Percentiles rank a stretch among this genome's conserved stretches.
These are phyloP conservation scores for Chalciporus pseudorubinellus DNA, from an alignment of 768 basidiomycete genomes.

Conservation along the genomic window DNA sequence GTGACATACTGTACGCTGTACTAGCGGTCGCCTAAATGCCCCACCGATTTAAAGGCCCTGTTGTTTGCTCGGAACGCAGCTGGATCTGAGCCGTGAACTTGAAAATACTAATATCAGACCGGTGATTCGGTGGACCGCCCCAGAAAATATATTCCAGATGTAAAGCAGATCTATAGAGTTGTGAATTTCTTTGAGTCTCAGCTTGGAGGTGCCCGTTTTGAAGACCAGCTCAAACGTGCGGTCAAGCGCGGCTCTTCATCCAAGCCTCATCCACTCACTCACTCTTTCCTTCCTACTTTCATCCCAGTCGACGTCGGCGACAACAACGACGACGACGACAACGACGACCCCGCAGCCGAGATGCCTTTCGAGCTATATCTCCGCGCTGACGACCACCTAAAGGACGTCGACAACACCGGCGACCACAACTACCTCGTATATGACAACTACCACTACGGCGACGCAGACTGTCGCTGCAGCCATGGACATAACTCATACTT, in stretches of 20 bases:
- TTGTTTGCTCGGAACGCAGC: conserved; percentile 4
- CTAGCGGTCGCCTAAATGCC: conserved; percentile 23
- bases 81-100: too few relatives aligned
- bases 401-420: neutral
- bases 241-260: neutral
- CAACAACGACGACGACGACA: conserved; percentile 8
- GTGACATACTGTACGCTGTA: conserved; percentile 2
- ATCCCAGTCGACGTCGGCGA: conserved; percentile 1
- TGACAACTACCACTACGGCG: conserved; percentile 17
- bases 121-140: neutral
- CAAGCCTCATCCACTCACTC: neutral
- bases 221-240: too few relatives aligned
- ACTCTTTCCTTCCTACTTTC: neutral
- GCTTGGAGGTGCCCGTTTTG: too few relatives aligned
- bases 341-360: too few relatives aligned
- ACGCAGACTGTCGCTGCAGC: conserved; percentile 10
- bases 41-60: conserved; percentile 10
- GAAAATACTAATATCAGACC: neutral
- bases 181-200: neutral
- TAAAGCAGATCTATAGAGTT: neutral
- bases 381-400: conserved; percentile 17
- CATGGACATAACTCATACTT: conserved; percentile 1
- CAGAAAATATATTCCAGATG: neutral
- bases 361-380: conserved; percentile 47
- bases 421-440: neutral